phyloP scores from a whole-genome alignment of 2,329 filamentous ascomycete genomes.

The Trichophaea hybrida region DNA sequence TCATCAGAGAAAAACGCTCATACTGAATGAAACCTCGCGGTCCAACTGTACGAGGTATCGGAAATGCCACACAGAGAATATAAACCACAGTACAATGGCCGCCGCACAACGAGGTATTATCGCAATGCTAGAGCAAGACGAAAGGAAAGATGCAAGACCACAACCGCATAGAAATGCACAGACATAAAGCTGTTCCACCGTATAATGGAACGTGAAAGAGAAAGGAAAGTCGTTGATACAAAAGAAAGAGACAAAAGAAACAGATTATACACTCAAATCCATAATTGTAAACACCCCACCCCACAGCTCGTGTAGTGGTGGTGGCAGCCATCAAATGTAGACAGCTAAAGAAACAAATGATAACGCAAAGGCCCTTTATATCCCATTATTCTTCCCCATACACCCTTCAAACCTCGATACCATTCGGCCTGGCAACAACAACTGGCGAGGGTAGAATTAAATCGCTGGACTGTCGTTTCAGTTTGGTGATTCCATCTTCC shows the following conservation, averaged over 20 bases:
- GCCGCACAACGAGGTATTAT: background rate
- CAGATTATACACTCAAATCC: background rate
- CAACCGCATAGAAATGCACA: constrained; percentile 10
- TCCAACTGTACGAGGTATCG: background rate
- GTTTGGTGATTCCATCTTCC: constrained; percentile 14
- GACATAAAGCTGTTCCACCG: background rate
- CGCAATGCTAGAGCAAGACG: background rate
- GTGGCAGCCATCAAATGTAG: background rate
- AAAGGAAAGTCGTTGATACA: background rate
- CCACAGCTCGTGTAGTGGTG: background rate
- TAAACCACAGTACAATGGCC: background rate
- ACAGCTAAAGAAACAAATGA: background rate
- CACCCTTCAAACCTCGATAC: background rate
- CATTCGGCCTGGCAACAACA: background rate
- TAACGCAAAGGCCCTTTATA: background rate
- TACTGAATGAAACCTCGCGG: background rate
- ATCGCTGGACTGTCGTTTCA: constrained; percentile 2
- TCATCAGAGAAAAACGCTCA: background rate
- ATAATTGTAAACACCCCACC: background rate
- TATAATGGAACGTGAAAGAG: background rate
- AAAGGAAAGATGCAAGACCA: constrained; percentile 6
- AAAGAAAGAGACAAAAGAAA: background rate
- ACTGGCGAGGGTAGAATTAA: background rate
- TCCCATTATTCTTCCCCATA: background rate
- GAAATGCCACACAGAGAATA: background rate